Evolutionary conservation across 2,329 filamentous ascomycete species (phyloP), one percentile per base, ranked within the genome.

Genomic region (Verticillium nonalfalfae): DNA sequence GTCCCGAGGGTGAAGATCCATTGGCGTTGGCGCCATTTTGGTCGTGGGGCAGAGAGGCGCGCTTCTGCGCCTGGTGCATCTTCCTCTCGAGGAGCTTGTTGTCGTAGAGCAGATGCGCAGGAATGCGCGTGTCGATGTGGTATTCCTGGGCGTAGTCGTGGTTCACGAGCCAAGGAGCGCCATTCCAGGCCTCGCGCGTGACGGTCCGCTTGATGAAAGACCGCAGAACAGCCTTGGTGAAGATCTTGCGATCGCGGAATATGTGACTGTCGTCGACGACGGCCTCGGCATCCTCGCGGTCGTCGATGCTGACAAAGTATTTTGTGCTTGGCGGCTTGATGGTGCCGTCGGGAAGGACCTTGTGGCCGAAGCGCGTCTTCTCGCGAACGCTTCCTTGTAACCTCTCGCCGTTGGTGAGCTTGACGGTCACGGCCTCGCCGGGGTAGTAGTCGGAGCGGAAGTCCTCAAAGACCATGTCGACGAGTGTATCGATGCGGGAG

Each of bases 161-260:
- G 76, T 96, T 97, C 18, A 98, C 94, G 60, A 96, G 79, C 95
- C 95, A 99, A 0, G 95, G 94, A 0, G 95, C 95, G n/a, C 94
- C 94, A 63, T 88, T 94, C 92, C 93, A 98, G 4, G 92, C 86
- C 70, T 98, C 95, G 64, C 94, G 82, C 1, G 88, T 90, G n/a
- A 97, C 90, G 0, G 93, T 95, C 74, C 96, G 93, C 73, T 97
- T 97, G 66, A 99, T 91, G 67, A 97, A 99, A 6, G 93, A 92
- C 38, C 94, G 88, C 50, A 99, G 81, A 73, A 97, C 93, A 57
- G 93, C 88, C 76, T 99, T 98, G 34, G 94, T 97, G 72, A 98
- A 99, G 56, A 91, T 85, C 69, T 94, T 96, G 59, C 93, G 87
- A 71, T 97, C 93, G 64, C 95, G 89, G 65, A 85, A 89, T 61